These are phyloP conservation scores for Aspergillus mulundensis DNA, from an alignment of 495 filamentous ascomycete genomes.

Conservation along the genomic window DNA sequence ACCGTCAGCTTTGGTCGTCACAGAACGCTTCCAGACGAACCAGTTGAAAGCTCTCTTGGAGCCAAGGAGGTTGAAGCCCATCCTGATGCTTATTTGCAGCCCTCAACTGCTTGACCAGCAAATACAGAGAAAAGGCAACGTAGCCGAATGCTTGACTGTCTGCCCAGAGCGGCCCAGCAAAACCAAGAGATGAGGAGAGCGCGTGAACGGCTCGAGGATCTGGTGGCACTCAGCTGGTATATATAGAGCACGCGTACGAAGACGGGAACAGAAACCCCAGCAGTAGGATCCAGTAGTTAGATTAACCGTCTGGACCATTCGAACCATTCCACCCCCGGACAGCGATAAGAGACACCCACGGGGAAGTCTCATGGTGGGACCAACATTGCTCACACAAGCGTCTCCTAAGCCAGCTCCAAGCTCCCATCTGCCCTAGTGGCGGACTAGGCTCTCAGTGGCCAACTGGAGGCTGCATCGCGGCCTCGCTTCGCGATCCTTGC, in stretches of 20 bases:
- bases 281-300: slow-evolving; percentile 13
- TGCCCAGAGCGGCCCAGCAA: slow-evolving; percentile 6
- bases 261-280: slow-evolving; percentile 2
- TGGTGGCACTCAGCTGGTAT: not conserved
- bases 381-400: slow-evolving; percentile 18
- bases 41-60: slow-evolving; percentile 40
- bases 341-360: slow-evolving; percentile 12
- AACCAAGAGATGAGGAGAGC: slow-evolving; percentile 3
- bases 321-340: slow-evolving; percentile 8
- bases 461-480: slow-evolving; percentile 2
- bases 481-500: not conserved
- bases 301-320: slow-evolving; percentile 12
- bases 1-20: not conserved
- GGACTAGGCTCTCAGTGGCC: slow-evolving; percentile 19
- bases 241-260: not conserved
- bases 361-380: slow-evolving; percentile 17
- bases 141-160: not conserved
- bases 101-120: slow-evolving; percentile 3
- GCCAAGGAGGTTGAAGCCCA: slow-evolving; percentile 13
- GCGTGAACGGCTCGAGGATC: not conserved
- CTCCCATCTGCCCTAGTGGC: slow-evolving; percentile 30
- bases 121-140: not conserved
- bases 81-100: slow-evolving; percentile 8
- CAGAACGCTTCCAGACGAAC: slow-evolving; percentile 14
- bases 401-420: slow-evolving; percentile 6